Evolutionary conservation across 164 flowering plant species (phyloP), one percentile per base, ranked within the genome.

Genomic region (Aristolochia fimbriata): DNA sequence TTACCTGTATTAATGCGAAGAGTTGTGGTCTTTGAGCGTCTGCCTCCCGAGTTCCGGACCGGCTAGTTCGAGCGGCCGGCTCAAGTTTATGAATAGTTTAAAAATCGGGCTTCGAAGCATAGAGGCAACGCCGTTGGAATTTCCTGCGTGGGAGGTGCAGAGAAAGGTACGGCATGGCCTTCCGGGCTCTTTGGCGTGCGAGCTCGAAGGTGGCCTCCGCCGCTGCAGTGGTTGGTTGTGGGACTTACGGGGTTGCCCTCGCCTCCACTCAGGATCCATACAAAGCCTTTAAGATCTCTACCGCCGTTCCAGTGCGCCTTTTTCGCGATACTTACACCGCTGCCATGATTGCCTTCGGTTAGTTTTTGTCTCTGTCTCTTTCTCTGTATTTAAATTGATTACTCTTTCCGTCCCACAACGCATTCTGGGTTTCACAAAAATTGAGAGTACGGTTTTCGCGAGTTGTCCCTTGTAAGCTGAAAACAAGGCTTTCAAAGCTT

Each of bases 221-320:
- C 6, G 62, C 77, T 65, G 66, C 87, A 25, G 78, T 87, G 14
- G 6, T 77, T 0, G 71, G 75, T 25, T 81, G 75, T 27, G 98
- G 98, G 15, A 78, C 74, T 13, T 84, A 71, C 0, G 84, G 77
- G 6, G 95, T 82, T 6, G 63, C 75, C 3, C 62, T 88, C 3
- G 76, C 83, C 2, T 65, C 79, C 62, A 81, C 96, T 60, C 92
- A 90, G 27, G 84, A 93, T 61, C 96, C 96, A 0, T 54, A 76
- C 7, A 74, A 70, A 2, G 33, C 94, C 13, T 61, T 85, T 13
- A 93, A 88, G 84, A 79, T 93, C 62, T 83, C 68, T 73, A 82
- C 84, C 25, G 54, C 78, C 56, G 87, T 89, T 37, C 97, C 98
- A 45, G 21, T 76, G 65, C 98, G 97, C 58, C 93, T 93, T 52